These are phyloP conservation scores for Odontarrhena argentea DNA, from an alignment of 345 rosid genomes.

Conservation along the genomic window DNA sequence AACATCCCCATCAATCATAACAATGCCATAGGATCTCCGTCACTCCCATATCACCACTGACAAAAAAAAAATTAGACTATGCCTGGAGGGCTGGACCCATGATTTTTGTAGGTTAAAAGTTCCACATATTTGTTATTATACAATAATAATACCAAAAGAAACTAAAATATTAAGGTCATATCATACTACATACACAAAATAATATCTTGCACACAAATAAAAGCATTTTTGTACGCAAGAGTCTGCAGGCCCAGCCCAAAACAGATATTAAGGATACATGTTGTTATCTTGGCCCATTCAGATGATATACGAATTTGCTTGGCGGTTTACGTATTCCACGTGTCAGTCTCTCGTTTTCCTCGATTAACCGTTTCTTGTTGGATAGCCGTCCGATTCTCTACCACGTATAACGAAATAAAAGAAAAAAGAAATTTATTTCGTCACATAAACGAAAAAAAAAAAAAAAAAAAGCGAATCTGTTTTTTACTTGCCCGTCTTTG, in stretches of 20 bases:
- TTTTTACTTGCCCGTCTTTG: slow-evolving; percentile 20
- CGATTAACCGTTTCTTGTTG: slow-evolving; percentile 16
- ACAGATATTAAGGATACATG: background rate
- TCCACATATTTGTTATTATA: background rate
- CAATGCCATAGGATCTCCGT: slow-evolving; percentile 27
- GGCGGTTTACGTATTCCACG: slow-evolving; percentile 38
- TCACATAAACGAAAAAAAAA: slow-evolving; percentile 5
- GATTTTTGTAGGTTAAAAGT: background rate
- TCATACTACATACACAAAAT: too few species aligned
- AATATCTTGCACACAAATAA: too few species aligned
- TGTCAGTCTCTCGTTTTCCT: background rate
- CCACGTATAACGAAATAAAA: background rate
- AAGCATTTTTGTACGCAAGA: background rate
- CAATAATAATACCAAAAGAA: background rate
- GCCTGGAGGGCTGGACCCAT: background rate
- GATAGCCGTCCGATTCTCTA: slow-evolving; percentile 28
- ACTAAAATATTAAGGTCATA: too few species aligned
- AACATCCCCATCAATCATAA: slow-evolving; percentile 22
- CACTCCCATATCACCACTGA: slow-evolving; percentile 27
- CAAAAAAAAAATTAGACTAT: background rate
- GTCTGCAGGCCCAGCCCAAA: slow-evolving; percentile 31
- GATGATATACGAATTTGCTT: slow-evolving; percentile 12
- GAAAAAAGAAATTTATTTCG: background rate
- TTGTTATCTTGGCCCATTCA: slow-evolving; percentile 17
- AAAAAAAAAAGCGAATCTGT: slow-evolving; percentile 19